Conservation (phyloP, 352 stramenopile species). For the Phytophthora capsici region DNA sequence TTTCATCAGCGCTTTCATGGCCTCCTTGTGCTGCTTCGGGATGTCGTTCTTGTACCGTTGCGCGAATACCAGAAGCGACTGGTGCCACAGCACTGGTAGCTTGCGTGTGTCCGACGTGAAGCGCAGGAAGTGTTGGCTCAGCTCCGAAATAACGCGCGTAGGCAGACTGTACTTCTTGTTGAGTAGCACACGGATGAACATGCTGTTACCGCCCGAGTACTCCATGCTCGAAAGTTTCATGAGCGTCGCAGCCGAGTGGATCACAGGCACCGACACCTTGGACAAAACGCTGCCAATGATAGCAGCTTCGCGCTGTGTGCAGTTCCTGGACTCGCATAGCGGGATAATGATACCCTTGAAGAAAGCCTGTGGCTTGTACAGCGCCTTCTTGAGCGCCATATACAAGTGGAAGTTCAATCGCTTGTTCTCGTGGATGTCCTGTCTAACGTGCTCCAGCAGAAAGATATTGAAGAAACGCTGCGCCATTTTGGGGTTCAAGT, state of each 20-base stretch:
- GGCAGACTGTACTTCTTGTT: slow-evolving; percentile 99
- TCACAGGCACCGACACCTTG: slow-evolving; percentile 98
- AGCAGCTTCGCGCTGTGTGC: slow-evolving; percentile 96
- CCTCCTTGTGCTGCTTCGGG: slow-evolving; percentile 93
- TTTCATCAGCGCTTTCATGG: slow-evolving; percentile 93
- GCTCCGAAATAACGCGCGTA: slow-evolving; percentile 95
- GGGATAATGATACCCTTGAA: slow-evolving; percentile 99
- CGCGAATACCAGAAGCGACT: slow-evolving; percentile 97
- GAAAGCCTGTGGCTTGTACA: slow-evolving; percentile 99
- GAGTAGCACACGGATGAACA: slow-evolving; percentile 98
- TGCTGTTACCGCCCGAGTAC: slow-evolving; percentile 97
- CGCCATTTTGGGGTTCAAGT: slow-evolving; percentile 99
- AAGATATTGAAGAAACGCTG: slow-evolving; percentile 99
- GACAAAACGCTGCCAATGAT: slow-evolving; percentile 98
- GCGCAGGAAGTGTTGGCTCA: slow-evolving; percentile 96
- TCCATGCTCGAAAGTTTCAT: slow-evolving; percentile 97
- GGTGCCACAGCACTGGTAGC: slow-evolving; percentile 99
- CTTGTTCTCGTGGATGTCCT: slow-evolving; percentile 98
- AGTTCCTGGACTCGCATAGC: slow-evolving; percentile 94
- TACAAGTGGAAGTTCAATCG: slow-evolving; percentile 99
- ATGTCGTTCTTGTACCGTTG: slow-evolving; percentile 99
- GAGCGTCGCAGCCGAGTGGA: slow-evolving; percentile 98
- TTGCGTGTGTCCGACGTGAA: slow-evolving; percentile 90
- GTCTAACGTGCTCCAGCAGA: slow-evolving; percentile 95
- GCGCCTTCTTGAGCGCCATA: slow-evolving; percentile 97